These are phyloP conservation scores for Saccharomycopsis fodiens DNA, from an alignment of 805 yeast genomes.

Conservation along the genomic window DNA sequence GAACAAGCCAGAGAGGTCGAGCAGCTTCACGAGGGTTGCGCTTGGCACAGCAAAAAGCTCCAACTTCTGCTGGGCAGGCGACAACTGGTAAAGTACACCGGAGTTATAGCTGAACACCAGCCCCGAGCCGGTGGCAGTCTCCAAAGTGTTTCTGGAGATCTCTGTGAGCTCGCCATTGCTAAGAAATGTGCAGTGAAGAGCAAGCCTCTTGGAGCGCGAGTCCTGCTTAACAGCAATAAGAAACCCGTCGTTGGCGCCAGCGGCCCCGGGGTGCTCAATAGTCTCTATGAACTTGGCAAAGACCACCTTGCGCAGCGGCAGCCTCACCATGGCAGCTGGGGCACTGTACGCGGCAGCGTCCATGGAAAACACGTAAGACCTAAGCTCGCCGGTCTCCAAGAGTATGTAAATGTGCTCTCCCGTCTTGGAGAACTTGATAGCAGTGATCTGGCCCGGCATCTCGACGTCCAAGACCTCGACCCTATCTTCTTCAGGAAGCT, in stretches of 20 bases:
- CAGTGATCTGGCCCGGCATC: conserved; percentile 1
- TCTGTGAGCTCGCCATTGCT: conserved; percentile 9
- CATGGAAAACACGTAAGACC: conserved; percentile 1
- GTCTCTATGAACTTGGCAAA: neutral
- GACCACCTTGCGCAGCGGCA: neutral
- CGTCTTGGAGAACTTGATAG: conserved; percentile 8
- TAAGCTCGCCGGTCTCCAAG: conserved; percentile 5
- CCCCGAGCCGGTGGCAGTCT: neutral
- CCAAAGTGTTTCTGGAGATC: neutral
- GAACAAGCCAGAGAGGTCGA: conserved; percentile 4
- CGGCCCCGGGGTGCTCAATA: neutral
- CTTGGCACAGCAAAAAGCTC: conserved; percentile 3
- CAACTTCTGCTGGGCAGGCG: neutral
- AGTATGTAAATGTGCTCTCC: conserved; percentile 9
- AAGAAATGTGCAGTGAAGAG: neutral
- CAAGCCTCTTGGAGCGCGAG: neutral
- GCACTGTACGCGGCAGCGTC: neutral
- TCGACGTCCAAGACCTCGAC: conserved; percentile 5
- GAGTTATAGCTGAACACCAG: conserved; percentile 6
- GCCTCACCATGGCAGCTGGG: neutral
- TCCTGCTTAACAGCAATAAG: neutral
- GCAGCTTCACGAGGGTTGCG: neutral
- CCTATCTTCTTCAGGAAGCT: neutral
- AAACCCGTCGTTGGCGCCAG: conserved; percentile 10
- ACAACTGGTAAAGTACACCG: conserved; percentile 9